These are phyloP conservation scores for Cicer judaicum DNA, from an alignment of 306 rosid genomes.

Conservation along the genomic window DNA sequence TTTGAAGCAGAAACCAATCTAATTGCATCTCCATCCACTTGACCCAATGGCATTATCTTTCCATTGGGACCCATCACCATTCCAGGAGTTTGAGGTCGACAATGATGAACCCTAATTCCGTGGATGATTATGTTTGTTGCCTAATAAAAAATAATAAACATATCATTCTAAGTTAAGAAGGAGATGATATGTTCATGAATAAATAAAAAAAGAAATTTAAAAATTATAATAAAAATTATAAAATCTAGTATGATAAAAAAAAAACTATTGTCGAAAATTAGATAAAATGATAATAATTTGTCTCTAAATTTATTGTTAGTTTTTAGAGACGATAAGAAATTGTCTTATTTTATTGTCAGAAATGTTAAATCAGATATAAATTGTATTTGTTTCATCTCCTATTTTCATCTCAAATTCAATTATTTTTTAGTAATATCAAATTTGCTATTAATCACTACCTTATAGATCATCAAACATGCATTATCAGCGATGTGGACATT, in stretches of 20 bases:
- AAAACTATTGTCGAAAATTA: not conserved
- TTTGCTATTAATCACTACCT: slow-evolving; percentile 26
- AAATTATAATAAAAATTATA: not conserved
- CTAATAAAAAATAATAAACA: slow-evolving; percentile 33
- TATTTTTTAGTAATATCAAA: not conserved
- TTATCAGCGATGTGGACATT: slow-evolving; percentile 40
- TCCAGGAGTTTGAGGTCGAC: slow-evolving; percentile 43
- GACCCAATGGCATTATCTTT: slow-evolving; percentile 25
- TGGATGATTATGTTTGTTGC: slow-evolving; percentile 44
- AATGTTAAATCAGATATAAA: not conserved
- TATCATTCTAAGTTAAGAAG: not conserved
- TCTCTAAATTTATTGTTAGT: too few species aligned
- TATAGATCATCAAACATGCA: slow-evolving; percentile 45
- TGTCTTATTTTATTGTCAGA: not conserved
- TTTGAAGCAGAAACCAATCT: slow-evolving; percentile 49
- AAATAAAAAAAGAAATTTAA: not conserved
- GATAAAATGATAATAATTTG: too few species aligned
- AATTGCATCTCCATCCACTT: slow-evolving; percentile 49
- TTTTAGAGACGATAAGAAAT: too few species aligned
- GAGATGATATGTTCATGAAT: not conserved
- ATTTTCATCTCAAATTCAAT: not conserved
- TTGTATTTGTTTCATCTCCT: not conserved
- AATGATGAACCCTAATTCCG: slow-evolving; percentile 38
- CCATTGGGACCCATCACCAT: slow-evolving; percentile 47
- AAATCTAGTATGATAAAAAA: not conserved